Base-by-base conservation (phyloP, 2,329 filamentous ascomycete genomes). In the Penicillium sp. region DNA sequence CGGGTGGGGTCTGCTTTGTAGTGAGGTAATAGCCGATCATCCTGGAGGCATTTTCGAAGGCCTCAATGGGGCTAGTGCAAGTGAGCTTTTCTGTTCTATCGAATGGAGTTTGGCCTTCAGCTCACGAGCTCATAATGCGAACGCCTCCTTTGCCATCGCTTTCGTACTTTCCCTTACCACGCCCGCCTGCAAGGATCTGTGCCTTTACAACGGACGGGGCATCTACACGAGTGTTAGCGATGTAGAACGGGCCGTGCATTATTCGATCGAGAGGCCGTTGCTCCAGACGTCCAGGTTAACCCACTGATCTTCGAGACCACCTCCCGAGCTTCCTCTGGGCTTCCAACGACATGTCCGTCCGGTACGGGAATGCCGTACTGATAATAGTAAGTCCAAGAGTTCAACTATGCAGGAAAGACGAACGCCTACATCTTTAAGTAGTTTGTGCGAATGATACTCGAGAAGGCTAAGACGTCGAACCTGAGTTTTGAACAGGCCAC, bases 121-220 rank as follows among this genome's bases (percentile, higher is more conserved):
- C 68, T 57, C 7, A 72, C 71, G 67, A 64, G 1, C 58, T 51
- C 1, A 70, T 69, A 1, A 71, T 68, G 1, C 69, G 67, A 34
- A 74, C 67, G 1, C 72, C 72, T 11, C 71, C 63, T 60, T 73
- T 69, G 0, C 67, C 66, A 42, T 72, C 71, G 45, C 67, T 73
- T 56, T 60, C 54, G 51, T 68, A 70, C 10, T 60, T 67, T 6
- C 72, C 72, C 54, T 74, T 74, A 1, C 71, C 71, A 10, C 72
- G 68, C 0, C 72, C 72, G 1, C 72, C 72, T 0, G 71, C 71
- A 0, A 73, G 69, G n/a, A 74, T 63, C 54, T 74, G 72, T 2
- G 72, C 65, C 55, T 74, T 74, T 1, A 74, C 57, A 0, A 74
- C 53, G 0, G 70, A 70, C 1, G 70, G 70, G 11, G 62, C 71